Evolutionary conservation across 352 stramenopile genomes (phyloP).

Genomic region (Phytophthora pseudosyringae): DNA sequence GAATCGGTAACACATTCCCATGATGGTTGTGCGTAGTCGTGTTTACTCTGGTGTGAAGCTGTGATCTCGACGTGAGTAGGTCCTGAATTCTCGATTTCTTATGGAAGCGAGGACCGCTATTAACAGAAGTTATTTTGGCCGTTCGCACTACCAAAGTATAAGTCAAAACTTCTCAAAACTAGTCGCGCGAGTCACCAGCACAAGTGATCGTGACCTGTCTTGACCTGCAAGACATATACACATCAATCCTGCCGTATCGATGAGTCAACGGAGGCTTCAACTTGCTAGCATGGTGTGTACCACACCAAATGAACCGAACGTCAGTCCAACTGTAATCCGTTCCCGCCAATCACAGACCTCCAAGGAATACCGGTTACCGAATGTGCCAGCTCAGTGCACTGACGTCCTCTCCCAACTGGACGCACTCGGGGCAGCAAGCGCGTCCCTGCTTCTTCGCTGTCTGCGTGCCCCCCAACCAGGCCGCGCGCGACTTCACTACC

Average conservation of each 20-base stretch:
- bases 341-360: slow-evolving; percentile 20
- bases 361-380: slow-evolving; percentile 11
- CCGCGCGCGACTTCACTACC: not conserved
- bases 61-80: not conserved
- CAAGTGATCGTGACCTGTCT: no score
- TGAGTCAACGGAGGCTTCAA: slow-evolving; percentile 11
- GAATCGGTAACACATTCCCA: not conserved
- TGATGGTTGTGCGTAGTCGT: not conserved
- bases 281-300: slow-evolving; percentile 13
- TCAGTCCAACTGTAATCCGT: slow-evolving; percentile 7
- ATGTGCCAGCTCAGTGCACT: slow-evolving; percentile 2
- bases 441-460: slow-evolving; percentile 5
- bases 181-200: no score
- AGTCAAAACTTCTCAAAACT: no score
- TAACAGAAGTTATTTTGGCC: not conserved
- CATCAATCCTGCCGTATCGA: no score
- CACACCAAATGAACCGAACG: slow-evolving; percentile 12
- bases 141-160: no score
- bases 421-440: slow-evolving; percentile 3
- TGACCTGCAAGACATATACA: no score
- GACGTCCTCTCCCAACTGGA: slow-evolving; percentile 25
- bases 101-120: no score
- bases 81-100: no score
- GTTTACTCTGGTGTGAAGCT: not conserved
- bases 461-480: not conserved